Evolutionary conservation across 202 grass and related monocot species (phyloP).

Genomic region (Panicum virgatum): DNA sequence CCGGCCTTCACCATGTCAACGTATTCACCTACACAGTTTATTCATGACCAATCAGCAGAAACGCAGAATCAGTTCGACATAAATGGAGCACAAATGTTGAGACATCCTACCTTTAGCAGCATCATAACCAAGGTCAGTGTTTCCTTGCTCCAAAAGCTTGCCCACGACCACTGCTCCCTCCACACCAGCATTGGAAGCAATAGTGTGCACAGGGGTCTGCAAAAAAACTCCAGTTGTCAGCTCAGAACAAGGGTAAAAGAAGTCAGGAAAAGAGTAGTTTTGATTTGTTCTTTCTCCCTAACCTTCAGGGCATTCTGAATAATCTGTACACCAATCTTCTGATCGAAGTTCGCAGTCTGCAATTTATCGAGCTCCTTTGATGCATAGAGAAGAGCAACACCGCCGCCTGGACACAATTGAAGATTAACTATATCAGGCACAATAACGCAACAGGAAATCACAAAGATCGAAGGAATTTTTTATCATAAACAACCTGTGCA

Average conservation of each 20-base stretch:
- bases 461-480: background rate
- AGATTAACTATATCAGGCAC: background rate
- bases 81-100: background rate
- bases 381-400: conserved; percentile 98
- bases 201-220: conserved; percentile 85
- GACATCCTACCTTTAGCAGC: conserved; percentile 75
- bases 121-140: conserved; percentile 90
- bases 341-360: conserved; percentile 88
- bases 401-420: conserved; percentile 65
- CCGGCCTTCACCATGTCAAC: conserved; percentile 96
- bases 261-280: background rate
- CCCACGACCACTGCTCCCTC: conserved; percentile 93
- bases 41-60: conserved; percentile 20
- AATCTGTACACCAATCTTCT: conserved; percentile 97
- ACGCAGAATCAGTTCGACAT: background rate
- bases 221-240: conserved; percentile 28
- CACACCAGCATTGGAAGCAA: conserved; percentile 89
- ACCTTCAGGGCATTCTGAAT: conserved; percentile 99
- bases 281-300: background rate
- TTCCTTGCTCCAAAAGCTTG: conserved; percentile 97
- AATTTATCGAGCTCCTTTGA: conserved; percentile 87
- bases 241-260: background rate
- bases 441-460: background rate
- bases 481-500: background rate
- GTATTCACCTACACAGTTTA: conserved; percentile 63